Conservation (phyloP, 345 rosid genomes). For the Citrus cavaleriei region DNA sequence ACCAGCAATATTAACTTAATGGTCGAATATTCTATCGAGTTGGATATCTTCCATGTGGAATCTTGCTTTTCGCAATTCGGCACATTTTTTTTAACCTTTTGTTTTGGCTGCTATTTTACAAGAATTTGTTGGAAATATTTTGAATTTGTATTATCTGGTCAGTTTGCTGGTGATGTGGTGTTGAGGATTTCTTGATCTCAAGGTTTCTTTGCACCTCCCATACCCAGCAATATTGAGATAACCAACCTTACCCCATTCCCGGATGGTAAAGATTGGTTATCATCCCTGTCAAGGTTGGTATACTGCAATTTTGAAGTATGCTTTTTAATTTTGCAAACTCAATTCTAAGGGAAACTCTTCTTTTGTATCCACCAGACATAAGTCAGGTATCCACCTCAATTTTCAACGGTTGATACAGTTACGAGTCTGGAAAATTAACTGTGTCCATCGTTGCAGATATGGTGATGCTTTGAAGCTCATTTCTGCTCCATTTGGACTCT, state of each 20-base stretch:
- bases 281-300: constrained; percentile 42
- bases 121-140: not conserved
- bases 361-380: constrained; percentile 36
- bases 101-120: not conserved
- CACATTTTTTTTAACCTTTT: not conserved
- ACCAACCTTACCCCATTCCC: constrained; percentile 25
- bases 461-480: constrained; percentile 27
- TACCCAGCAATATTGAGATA: constrained; percentile 27
- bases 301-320: not conserved
- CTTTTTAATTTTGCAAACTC: not conserved
- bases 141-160: not conserved
- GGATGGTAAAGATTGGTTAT: constrained; percentile 23
- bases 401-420: constrained; percentile 55
- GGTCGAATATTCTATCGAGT: constrained; percentile 22
- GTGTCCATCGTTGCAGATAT: constrained; percentile 65
- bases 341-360: not conserved
- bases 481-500: constrained; percentile 78
- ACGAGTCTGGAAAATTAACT: constrained; percentile 54
- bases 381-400: constrained; percentile 57
- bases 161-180: constrained; percentile 38
- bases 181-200: constrained; percentile 4
- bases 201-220: constrained; percentile 34
- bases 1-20: constrained; percentile 22
- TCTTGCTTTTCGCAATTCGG: constrained; percentile 23
- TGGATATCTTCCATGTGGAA: constrained; percentile 5